Base-by-base conservation (phyloP, 257 asterid species). In the Gentiana dahurica region DNA sequence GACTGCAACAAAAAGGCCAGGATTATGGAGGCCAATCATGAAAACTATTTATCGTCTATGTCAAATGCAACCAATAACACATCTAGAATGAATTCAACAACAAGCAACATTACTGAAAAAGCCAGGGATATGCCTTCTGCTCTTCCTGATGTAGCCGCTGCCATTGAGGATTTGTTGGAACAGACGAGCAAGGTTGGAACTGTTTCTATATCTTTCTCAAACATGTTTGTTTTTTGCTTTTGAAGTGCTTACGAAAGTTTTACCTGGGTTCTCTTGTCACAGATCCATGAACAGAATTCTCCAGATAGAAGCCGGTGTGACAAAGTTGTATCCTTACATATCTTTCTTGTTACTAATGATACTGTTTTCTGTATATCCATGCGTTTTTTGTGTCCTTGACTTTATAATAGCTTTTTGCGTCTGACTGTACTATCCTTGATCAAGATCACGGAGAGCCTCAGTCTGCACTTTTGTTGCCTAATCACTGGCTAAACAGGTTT, bases 71-170 rank as follows among this genome's bases (percentile, higher is more conserved):
- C 41, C 60, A 61, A 60, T 38, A 55, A 69, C 51, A 54, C 57
- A 45, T 43, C 58, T 54, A 62, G 61, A 67, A 62, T 51, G 54
- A 58, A 58, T 62, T 71, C 72, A 54, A 52, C 59, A 48, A 81
- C 73, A 51, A 62, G 68, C 49, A 71, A 60, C 63, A 65, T 36
- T 63, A 59, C 64, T 49, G 83, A 70, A 75, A 71, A 51, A 65
- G 67, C 59, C 58, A 66, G 53, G 68, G 87, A 68, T 54, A 66
- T 53, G 63, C 58, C 78, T 73, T 58, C 76, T 8, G 57, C 65
- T 54, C 83, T 81, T 78, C 91, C 94, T 65, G 98, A 87, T 75
- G 95, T 85, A 58, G 93, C 94, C 63, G 85, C 92, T 44, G 94
- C 84, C 37, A 85, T 91, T 67, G 98, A 86, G 72, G 94, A 87